Conservation (phyloP, 225 moss, liverwort and hornwort genomes). For the Rhytidiadelphus loreus region DNA sequence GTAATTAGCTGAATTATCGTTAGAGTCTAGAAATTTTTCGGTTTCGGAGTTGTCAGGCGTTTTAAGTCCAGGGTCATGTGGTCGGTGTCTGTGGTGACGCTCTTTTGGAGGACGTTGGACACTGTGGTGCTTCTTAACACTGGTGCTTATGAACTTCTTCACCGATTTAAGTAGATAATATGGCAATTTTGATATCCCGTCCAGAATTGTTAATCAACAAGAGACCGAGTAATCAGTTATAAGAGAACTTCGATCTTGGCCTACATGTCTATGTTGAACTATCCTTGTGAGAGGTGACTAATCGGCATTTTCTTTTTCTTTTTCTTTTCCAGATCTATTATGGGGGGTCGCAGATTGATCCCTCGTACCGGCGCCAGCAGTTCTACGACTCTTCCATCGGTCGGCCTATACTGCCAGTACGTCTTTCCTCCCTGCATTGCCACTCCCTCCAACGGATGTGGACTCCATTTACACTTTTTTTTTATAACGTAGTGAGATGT, state of each 20-base stretch:
- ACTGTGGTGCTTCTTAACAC: neutral
- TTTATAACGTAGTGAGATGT: no score
- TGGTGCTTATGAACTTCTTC: neutral
- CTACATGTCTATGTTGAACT: no score
- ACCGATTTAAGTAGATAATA: neutral
- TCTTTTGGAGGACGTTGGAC: neutral
- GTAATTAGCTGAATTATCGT: no score
- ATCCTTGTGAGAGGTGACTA: neutral
- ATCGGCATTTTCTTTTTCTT: neutral
- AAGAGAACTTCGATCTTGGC: no score
- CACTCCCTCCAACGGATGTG: neutral
- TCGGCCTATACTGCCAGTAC: conserved; percentile 20
- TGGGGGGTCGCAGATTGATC: conserved; percentile 10
- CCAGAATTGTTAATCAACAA: no score
- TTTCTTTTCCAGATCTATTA: conserved; percentile 5
- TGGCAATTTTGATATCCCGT: no score
- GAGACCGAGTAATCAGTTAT: neutral
- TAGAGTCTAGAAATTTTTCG: neutral
- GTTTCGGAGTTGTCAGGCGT: neutral
- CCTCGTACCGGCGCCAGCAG: neutral
- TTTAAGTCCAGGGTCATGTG: neutral
- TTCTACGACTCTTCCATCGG: conserved; percentile 11
- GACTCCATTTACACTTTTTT: neutral
- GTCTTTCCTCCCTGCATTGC: neutral
- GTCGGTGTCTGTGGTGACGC: neutral